A percentile compares a stretch with the other conserved stretches of the same genome.
These are phyloP conservation scores for Globisporangium radiosum DNA, from an alignment of 352 stramenopile genomes.

Conservation along the genomic window DNA sequence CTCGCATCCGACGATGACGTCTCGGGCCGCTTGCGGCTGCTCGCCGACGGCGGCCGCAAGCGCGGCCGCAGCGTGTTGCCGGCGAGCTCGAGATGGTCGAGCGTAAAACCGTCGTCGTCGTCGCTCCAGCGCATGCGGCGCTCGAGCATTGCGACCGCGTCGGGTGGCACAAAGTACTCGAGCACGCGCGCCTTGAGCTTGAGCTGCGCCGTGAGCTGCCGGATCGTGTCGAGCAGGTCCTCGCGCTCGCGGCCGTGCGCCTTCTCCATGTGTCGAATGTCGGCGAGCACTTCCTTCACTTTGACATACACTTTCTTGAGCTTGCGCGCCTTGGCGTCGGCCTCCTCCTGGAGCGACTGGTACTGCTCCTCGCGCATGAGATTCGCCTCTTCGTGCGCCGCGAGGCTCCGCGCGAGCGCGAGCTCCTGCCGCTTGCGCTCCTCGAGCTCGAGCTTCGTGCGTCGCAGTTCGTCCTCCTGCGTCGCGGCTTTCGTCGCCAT, in stretches of 20 bases:
- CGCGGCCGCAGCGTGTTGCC: constrained; percentile 56
- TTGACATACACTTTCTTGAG: constrained; percentile 93
- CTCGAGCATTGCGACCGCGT: constrained; percentile 54
- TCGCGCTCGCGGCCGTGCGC: constrained; percentile 90
- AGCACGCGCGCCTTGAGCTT: constrained; percentile 95
- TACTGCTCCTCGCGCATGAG: constrained; percentile 91
- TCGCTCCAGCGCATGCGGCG: constrained; percentile 53
- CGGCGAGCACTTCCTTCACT: constrained; percentile 85
- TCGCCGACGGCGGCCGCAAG: constrained; percentile 64
- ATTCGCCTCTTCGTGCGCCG: constrained; percentile 92
- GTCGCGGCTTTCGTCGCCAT: constrained; percentile 94
- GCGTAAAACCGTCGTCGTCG: constrained; percentile 68
- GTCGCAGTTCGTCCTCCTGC: constrained; percentile 92
- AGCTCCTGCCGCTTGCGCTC: constrained; percentile 85
- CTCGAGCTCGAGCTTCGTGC: constrained; percentile 90
- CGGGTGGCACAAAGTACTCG: constrained; percentile 86
- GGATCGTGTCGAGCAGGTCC: constrained; percentile 93
- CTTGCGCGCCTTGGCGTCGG: constrained; percentile 94
- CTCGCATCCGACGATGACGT: constrained; percentile 38
- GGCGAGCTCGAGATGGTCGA: constrained; percentile 72
- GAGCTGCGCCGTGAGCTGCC: constrained; percentile 92
- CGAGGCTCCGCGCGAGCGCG: constrained; percentile 86
- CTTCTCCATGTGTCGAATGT: constrained; percentile 93
- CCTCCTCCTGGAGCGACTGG: constrained; percentile 89
- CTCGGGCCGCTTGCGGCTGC: constrained; percentile 56